Evolutionary conservation across 768 basidiomycete genomes (phyloP), one percentile per base, ranked within the genome.

Genomic region (Holtermanniella nyarrowii): DNA sequence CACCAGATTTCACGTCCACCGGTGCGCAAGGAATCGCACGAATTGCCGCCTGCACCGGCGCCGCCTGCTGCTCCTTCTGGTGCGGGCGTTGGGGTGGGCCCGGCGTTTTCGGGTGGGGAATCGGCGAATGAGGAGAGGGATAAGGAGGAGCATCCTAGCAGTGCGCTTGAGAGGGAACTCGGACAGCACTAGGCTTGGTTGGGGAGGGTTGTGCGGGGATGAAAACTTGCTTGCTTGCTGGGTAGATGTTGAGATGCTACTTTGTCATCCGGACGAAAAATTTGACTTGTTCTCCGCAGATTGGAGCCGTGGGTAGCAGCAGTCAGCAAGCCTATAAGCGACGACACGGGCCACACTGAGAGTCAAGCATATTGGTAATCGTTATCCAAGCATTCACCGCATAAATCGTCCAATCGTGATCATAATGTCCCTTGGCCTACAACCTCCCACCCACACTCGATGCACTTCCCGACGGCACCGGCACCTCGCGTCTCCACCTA

Each of bases 1-100:
- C 77, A 79, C n/a, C 88, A 90, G 62, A 81, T 84, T 12, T 76
- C 85, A 31, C 80, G 80, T 1, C 75, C 80, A 21, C 60, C 65
- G 4, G 53, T 55, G 5, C 49, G 65, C 14, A 65, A 58, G 47
- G 65, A 63, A 18, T 56, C 63, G 60, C 60, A 63, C 42, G 63
- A 68, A 14, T 60, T 67, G 11, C 65, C 65, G 26, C 56, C 64
- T 25, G 31, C 31, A 7, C n/a, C n/a, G n/a, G 58, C 58, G 5
- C 62, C 63, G 13, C 47, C 55, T 16, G 52, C 62, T 45, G 50
- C 60, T 13, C 25, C 26, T 3, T 48, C 50, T 21, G 46, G 53
- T 18, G 52, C 59, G 4, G 59, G 66, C n/a, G 67, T 64, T 24
- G 68, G 69, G 13, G 55, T 67, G n/a, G 65, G 63, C 40, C 60